A percentile compares a stretch with the other conserved stretches of the same genome.
Evolutionary conservation across 805 yeast species (phyloP).

Genomic region (Saitoella complicata): DNA sequence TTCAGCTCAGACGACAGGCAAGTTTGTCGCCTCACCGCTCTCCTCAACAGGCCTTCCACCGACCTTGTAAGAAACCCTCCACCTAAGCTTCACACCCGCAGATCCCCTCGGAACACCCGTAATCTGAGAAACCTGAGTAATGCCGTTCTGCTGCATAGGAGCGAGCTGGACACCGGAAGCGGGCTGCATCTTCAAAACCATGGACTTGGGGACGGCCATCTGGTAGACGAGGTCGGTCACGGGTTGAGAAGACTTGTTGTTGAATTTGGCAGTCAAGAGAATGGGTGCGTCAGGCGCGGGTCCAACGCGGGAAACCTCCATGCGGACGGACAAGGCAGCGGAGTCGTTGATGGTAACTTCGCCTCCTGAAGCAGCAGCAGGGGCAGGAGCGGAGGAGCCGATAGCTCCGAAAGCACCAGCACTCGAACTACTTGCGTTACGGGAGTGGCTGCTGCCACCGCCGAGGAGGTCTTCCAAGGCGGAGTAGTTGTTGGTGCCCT

Average conservation of each 20-base stretch:
- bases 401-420: not conserved
- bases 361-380: not conserved
- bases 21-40: not conserved
- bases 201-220: conserved; percentile 6
- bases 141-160: conserved; percentile 4
- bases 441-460: too few species aligned
- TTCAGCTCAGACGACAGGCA: too few species aligned
- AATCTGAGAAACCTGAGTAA: conserved; percentile 3
- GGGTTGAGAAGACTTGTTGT: conserved; percentile 1
- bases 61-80: conserved; percentile 5
- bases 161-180: conserved; percentile 1
- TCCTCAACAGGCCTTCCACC: conserved; percentile 1
- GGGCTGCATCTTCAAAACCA: conserved; percentile 3
- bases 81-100: conserved; percentile 4
- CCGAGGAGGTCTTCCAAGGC: not conserved
- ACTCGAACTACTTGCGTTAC: not conserved
- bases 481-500: not conserved
- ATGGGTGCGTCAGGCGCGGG: not conserved
- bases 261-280: not conserved
- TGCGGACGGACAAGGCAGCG: not conserved
- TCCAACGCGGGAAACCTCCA: not conserved
- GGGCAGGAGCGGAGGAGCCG: not conserved
- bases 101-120: conserved; percentile 1
- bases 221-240: conserved; percentile 5
- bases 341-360: not conserved